A percentile compares a stretch with the other conserved stretches of the same genome.
Conservation (phyloP, 2,329 filamentous ascomycete genomes). For the Fusarium subglutinans region DNA sequence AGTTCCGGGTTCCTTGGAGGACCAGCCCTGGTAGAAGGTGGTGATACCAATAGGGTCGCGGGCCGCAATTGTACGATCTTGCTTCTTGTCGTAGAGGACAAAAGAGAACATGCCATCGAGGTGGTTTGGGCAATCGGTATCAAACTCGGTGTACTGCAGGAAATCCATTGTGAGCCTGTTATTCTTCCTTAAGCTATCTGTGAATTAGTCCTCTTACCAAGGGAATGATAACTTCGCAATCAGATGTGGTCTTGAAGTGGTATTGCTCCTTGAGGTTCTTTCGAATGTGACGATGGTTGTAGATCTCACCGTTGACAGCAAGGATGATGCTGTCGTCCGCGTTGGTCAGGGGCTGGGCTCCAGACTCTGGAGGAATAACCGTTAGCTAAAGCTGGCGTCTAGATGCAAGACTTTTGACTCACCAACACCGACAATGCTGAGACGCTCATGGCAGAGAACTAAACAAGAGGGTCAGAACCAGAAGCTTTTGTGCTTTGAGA, state of each 20-base stretch:
- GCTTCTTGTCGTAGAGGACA: constrained; percentile 94
- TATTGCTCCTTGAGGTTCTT: constrained; percentile 86
- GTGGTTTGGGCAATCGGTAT: constrained; percentile 88
- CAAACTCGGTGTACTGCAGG: constrained; percentile 86
- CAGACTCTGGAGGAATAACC: constrained; percentile 72
- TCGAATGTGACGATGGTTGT: constrained; percentile 96
- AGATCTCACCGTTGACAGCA: constrained; percentile 99
- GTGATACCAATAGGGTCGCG: constrained; percentile 97
- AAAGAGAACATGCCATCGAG: constrained; percentile 99
- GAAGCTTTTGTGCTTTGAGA: neutral
- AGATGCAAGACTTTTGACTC: constrained; percentile 50
- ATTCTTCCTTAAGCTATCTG: neutral
- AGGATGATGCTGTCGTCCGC: constrained; percentile 87
- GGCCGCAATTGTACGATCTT: constrained; percentile 91
- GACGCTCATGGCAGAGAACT: constrained; percentile 96
- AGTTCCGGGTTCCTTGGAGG: constrained; percentile 80
- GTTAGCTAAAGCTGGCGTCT: constrained; percentile 31
- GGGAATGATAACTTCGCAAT: constrained; percentile 99
- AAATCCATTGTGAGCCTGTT: constrained; percentile 21
- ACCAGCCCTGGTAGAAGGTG: constrained; percentile 95
- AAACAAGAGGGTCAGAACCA: constrained; percentile 44
- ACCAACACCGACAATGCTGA: constrained; percentile 98
- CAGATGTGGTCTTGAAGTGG: constrained; percentile 98
- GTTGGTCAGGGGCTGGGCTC: constrained; percentile 94
- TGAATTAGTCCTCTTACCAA: constrained; percentile 65